These are phyloP conservation scores for Trametes gibbosa DNA, from an alignment of 768 basidiomycete species.

Conservation along the genomic window DNA sequence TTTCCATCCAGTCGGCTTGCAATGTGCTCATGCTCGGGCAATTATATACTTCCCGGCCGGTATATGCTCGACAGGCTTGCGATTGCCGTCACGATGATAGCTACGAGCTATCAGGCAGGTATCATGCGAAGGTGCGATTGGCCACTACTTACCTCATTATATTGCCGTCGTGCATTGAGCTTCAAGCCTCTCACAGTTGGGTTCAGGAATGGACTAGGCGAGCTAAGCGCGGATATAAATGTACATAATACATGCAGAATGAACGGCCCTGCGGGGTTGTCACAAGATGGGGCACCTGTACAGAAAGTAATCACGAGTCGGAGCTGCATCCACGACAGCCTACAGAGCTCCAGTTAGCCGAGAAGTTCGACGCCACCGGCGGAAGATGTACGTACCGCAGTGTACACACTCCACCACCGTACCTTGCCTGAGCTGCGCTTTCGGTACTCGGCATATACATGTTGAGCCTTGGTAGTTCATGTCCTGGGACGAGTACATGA, in stretches of 20 bases:
- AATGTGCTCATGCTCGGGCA: too few species aligned
- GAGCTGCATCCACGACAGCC: slow-evolving; percentile 92
- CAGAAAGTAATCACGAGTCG: slow-evolving; percentile 52
- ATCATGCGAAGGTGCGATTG: too few species aligned
- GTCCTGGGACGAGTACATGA: slow-evolving; percentile 50
- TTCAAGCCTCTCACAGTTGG: too few species aligned
- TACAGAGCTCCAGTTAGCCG: slow-evolving; percentile 28
- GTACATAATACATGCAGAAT: neutral
- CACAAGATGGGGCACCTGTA: neutral
- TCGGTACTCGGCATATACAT: slow-evolving; percentile 96
- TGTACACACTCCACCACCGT: slow-evolving; percentile 96
- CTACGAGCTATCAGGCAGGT: too few species aligned
- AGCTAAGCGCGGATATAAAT: neutral
- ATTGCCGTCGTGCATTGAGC: too few species aligned
- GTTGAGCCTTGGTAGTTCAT: slow-evolving; percentile 99
- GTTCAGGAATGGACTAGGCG: too few species aligned
- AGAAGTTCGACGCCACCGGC: neutral
- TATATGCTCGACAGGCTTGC: too few species aligned
- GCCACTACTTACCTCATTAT: too few species aligned
- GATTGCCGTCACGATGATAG: too few species aligned
- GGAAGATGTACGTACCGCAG: slow-evolving; percentile 68
- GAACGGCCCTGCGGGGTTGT: too few species aligned
- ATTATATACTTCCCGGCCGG: too few species aligned
- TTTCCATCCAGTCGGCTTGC: too few species aligned
- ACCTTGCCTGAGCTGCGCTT: slow-evolving; percentile 84